phyloP scores from a whole-genome alignment of 345 rosid genomes.

The Physaria fendleri region DNA sequence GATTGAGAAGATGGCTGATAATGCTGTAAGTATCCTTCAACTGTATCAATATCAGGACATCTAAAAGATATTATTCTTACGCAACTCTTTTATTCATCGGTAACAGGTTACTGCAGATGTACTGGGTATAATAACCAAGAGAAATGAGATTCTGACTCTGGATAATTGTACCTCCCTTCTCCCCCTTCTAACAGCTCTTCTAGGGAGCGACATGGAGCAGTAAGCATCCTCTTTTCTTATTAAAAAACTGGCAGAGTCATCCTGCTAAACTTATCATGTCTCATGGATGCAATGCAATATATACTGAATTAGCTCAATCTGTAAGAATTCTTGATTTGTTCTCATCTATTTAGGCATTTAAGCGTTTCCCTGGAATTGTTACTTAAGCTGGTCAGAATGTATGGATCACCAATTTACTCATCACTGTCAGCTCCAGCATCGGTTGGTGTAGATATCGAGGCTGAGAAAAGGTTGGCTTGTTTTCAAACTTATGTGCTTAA shows the following conservation, averaged over 20 bases:
- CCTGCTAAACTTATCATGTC: neutral
- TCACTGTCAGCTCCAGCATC: slow-evolving; percentile 71
- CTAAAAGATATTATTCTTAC: neutral
- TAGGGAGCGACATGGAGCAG: slow-evolving; percentile 87
- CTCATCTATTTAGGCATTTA: slow-evolving; percentile 57
- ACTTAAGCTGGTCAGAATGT: slow-evolving; percentile 78
- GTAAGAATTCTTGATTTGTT: neutral
- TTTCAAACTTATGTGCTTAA: neutral
- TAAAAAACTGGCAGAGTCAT: neutral
- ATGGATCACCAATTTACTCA: slow-evolving; percentile 73
- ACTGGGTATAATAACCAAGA: slow-evolving; percentile 51
- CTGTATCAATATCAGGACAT: neutral
- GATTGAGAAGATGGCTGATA: slow-evolving; percentile 93
- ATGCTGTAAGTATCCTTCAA: slow-evolving; percentile 49
- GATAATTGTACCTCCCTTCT: slow-evolving; percentile 81
- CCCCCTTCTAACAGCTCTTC: slow-evolving; percentile 70
- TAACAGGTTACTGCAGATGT: slow-evolving; percentile 87
- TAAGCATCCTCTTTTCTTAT: slow-evolving; percentile 26
- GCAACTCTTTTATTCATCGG: slow-evolving; percentile 2
- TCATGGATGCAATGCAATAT: neutral
- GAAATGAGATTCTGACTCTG: slow-evolving; percentile 66
- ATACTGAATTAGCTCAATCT: neutral
- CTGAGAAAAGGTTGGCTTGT: slow-evolving; percentile 70
- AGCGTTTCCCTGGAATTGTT: slow-evolving; percentile 75
- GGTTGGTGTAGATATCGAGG: slow-evolving; percentile 96